Conservation (phyloP, 345 rosid species). For the Hevea brasiliensis region DNA sequence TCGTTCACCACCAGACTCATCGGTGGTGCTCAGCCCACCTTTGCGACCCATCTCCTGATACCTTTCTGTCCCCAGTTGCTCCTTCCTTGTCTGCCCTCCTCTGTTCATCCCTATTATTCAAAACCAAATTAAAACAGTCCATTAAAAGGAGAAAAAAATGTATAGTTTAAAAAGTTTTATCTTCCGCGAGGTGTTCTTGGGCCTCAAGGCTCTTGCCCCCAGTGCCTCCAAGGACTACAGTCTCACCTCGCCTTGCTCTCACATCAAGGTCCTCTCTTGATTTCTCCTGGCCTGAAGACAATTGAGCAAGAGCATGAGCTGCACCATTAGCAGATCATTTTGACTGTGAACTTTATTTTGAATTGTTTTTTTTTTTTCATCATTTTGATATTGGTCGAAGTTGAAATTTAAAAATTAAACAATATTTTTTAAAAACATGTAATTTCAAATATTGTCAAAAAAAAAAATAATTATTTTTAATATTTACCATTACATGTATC, state of each 20-base stretch:
- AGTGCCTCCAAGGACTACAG: conserved; percentile 77
- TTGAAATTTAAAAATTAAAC: too few relatives aligned
- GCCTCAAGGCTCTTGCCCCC: conserved; percentile 93
- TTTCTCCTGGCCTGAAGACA: conserved; percentile 39
- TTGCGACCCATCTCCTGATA: conserved; percentile 74
- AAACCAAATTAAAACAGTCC: too few relatives aligned
- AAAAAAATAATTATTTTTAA: too few relatives aligned
- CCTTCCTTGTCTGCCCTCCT: conserved; percentile 69
- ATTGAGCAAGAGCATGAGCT: too few relatives aligned
- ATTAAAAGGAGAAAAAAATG: too few relatives aligned
- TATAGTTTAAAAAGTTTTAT: conserved; percentile 10
- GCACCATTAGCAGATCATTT: too few relatives aligned
- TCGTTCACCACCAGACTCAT: conserved; percentile 62
- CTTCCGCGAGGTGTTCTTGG: conserved; percentile 85
- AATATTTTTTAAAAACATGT: too few relatives aligned
- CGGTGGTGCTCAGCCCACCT: conserved; percentile 62
- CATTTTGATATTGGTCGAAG: too few relatives aligned
- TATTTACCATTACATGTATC: too few relatives aligned
- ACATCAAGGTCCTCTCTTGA: conserved; percentile 59
- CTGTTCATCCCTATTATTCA: conserved; percentile 25
- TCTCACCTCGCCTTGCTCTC: conserved; percentile 71
- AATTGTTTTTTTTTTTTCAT: too few relatives aligned
- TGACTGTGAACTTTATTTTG: too few relatives aligned
- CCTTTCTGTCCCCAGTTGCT: conserved; percentile 66
- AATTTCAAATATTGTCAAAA: too few relatives aligned